Evolutionary conservation across 768 basidiomycete genomes (phyloP).

Genomic region (Heimioporus sp.): DNA sequence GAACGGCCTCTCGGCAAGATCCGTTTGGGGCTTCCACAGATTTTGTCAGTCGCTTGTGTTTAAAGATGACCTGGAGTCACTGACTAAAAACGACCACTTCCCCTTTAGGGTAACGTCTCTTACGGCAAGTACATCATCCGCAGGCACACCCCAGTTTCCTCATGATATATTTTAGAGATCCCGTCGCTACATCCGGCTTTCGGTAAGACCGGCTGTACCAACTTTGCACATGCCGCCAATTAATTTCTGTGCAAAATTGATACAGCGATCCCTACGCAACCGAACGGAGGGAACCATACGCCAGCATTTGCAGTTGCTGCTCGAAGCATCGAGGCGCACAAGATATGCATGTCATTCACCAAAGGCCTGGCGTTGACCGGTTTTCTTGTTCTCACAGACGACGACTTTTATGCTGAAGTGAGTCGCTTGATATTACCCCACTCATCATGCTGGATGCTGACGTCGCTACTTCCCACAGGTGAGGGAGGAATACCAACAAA

Average conservation of each 20-base stretch:
- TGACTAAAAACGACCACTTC: slow-evolving; percentile 13
- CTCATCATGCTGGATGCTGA: not conserved
- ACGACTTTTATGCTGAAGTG: slow-evolving; percentile 56
- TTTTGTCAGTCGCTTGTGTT: slow-evolving; percentile 51
- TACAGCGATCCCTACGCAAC: slow-evolving; percentile 68
- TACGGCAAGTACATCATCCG: slow-evolving; percentile 46
- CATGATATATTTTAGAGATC: slow-evolving; percentile 39
- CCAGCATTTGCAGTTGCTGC: slow-evolving; percentile 62
- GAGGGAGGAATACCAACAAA: slow-evolving; percentile 22
- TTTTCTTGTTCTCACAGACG: slow-evolving; percentile 56
- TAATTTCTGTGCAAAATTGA: slow-evolving; percentile 10
- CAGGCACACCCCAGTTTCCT: slow-evolving; percentile 11
- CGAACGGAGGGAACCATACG: slow-evolving; percentile 76
- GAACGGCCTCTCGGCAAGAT: slow-evolving; percentile 33
- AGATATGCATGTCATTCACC: slow-evolving; percentile 50
- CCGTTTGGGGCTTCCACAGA: slow-evolving; percentile 67
- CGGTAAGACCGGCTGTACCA: slow-evolving; percentile 36
- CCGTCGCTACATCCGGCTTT: slow-evolving; percentile 65
- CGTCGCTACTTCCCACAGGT: slow-evolving; percentile 18
- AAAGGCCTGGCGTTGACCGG: slow-evolving; percentile 65
- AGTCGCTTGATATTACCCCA: not conserved
- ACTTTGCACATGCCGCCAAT: slow-evolving; percentile 14
- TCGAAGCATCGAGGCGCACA: slow-evolving; percentile 59
- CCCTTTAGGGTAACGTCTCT: slow-evolving; percentile 66
- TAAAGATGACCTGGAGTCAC: not conserved